These are phyloP conservation scores for Prunella vulgaris DNA, from an alignment of 257 asterid genomes.

Conservation along the genomic window DNA sequence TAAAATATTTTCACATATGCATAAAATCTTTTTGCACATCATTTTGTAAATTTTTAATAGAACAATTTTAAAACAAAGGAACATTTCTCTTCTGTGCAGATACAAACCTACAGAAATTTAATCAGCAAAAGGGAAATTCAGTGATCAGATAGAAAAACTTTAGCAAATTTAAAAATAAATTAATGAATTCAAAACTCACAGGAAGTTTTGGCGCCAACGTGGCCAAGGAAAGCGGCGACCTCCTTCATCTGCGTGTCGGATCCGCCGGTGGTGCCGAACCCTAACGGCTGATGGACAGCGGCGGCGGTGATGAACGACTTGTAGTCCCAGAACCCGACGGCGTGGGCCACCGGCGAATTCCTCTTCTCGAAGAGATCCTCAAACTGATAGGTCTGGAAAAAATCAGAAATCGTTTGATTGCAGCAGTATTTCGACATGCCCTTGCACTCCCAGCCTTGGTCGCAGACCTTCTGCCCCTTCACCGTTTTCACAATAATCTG, in stretches of 20 bases:
- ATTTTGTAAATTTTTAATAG: background rate
- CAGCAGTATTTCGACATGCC: conserved; percentile 58
- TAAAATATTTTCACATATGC: no score
- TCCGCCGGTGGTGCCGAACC: conserved; percentile 89
- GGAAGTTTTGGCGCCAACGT: conserved; percentile 73
- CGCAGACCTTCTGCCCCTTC: conserved; percentile 61
- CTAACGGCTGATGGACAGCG: conserved; percentile 61
- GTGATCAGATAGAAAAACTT: background rate
- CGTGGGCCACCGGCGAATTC: conserved; percentile 69
- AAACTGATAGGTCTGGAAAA: conserved; percentile 65
- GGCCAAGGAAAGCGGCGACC: conserved; percentile 78
- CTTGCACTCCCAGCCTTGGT: conserved; percentile 74
- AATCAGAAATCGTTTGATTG: conserved; percentile 68
- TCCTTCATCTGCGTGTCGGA: conserved; percentile 61
- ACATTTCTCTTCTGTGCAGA: no score
- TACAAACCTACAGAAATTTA: no score
- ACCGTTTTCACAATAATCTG: conserved; percentile 46
- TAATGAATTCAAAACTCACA: conserved; percentile 38
- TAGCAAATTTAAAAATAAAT: no score
- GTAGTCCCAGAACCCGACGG: conserved; percentile 83
- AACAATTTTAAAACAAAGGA: background rate
- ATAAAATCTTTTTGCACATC: no score
- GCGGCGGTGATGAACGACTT: conserved; percentile 69
- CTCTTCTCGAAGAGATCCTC: conserved; percentile 68
- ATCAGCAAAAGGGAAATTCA: background rate